Percentiles rank a stretch among this genome's conserved stretches.
Conservation (phyloP, 805 yeast species). For the Kluyveromyces lactis region DNA sequence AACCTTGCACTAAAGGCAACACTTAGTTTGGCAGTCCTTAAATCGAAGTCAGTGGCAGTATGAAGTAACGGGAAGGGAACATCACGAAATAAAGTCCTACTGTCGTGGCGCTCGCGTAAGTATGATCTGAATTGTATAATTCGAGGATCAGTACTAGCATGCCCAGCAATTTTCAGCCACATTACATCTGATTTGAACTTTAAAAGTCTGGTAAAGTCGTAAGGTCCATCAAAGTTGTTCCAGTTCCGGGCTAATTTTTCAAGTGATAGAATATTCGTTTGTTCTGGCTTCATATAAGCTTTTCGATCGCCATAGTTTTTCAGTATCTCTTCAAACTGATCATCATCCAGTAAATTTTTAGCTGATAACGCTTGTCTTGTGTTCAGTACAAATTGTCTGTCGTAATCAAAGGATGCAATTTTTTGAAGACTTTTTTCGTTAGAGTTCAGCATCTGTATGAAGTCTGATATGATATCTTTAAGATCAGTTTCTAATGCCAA, state of each 20-base stretch:
- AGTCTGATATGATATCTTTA: conserved; percentile 8
- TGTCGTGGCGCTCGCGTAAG: background rate
- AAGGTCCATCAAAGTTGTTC: background rate
- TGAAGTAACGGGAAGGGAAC: no score
- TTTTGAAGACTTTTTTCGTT: conserved; percentile 12
- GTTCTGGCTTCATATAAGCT: background rate
- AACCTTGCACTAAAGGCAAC: no score
- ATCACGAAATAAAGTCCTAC: no score
- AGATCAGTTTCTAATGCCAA: background rate
- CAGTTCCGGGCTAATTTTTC: conserved; percentile 2
- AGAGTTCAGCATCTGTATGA: conserved; percentile 11
- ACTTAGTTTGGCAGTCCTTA: no score
- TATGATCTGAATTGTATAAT: background rate
- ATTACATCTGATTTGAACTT: background rate
- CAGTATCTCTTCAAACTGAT: background rate
- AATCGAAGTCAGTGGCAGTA: no score
- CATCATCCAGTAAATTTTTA: background rate
- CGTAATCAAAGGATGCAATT: conserved; percentile 12
- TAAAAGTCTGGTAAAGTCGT: background rate
- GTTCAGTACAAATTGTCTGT: conserved; percentile 7
- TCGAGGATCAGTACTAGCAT: background rate
- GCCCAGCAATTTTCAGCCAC: background rate
- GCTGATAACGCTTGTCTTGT: conserved; percentile 9
- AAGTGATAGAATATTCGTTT: background rate
- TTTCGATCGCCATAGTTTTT: background rate